Conservation (phyloP, 192 early-diverging fungal genomes). For the Coemansia guatemalensis region DNA sequence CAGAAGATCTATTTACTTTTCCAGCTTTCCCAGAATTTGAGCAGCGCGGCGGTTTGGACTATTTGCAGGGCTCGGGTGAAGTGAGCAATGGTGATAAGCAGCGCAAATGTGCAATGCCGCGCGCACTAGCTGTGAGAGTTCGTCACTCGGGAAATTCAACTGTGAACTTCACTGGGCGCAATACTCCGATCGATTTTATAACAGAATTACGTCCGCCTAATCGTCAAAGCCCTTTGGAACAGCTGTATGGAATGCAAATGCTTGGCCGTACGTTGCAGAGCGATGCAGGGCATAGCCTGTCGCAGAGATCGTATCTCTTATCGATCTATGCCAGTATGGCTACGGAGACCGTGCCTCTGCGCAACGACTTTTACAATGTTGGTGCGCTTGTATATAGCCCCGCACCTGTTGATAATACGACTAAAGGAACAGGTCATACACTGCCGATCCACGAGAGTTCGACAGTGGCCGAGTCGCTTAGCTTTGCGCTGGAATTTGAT, state of each 20-base stretch:
- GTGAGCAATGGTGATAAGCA: not conserved
- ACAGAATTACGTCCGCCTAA: constrained; percentile 3
- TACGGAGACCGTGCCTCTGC: constrained; percentile 24
- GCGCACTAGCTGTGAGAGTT: not conserved
- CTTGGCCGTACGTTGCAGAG: constrained; percentile 23
- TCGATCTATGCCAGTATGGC: constrained; percentile 22
- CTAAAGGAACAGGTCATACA: not conserved
- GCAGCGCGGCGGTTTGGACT: no score
- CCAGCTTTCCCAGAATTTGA: constrained; percentile 5
- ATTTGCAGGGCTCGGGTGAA: not conserved
- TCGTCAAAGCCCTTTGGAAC: constrained; percentile 28
- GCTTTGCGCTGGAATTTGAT: constrained; percentile 23
- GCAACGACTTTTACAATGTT: constrained; percentile 41
- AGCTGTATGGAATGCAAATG: constrained; percentile 26
- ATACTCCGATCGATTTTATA: no score
- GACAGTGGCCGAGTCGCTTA: constrained; percentile 8
- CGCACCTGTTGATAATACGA: not conserved
- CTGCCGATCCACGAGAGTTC: not conserved
- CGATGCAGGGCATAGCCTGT: constrained; percentile 1
- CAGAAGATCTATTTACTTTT: constrained; percentile 24
- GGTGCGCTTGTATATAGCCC: constrained; percentile 25
- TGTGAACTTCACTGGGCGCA: not conserved
- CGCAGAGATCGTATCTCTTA: constrained; percentile 13
- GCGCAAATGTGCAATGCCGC: constrained; percentile 27
- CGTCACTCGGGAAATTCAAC: not conserved